Conservation (phyloP, 805 yeast species). For the Pichia nakasei region DNA sequence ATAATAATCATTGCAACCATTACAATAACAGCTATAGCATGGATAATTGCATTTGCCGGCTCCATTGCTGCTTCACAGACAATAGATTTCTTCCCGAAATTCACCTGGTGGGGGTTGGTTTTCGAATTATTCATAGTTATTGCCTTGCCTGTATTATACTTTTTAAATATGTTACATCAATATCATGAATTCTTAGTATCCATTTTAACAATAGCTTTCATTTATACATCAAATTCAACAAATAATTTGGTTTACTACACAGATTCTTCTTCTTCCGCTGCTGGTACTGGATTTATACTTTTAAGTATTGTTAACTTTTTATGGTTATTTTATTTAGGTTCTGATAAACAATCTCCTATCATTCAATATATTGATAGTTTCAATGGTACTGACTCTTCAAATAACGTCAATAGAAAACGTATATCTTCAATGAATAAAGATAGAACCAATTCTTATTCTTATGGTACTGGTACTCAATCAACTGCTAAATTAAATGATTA, state of each 20-base stretch:
- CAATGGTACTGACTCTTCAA: background rate
- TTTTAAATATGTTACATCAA: conserved; percentile 54
- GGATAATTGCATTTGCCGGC: conserved; percentile 87
- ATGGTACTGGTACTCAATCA: conserved; percentile 5
- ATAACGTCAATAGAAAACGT: background rate
- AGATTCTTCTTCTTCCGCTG: conserved; percentile 64
- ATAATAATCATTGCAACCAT: conserved; percentile 5
- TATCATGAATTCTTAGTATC: conserved; percentile 56
- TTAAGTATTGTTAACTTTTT: conserved; percentile 71
- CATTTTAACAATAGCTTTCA: conserved; percentile 58
- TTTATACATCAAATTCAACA: conserved; percentile 78
- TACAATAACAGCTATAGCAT: conserved; percentile 41
- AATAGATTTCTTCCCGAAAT: conserved; percentile 51
- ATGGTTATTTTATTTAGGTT: conserved; percentile 87
- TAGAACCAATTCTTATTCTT: background rate
- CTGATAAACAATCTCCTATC: conserved; percentile 81
- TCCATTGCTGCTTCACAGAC: conserved; percentile 50
- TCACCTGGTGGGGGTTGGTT: conserved; percentile 95
- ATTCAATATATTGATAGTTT: conserved; percentile 66
- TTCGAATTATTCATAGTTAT: conserved; percentile 60
- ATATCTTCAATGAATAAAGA: conserved; percentile 11
- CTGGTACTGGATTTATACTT: conserved; percentile 86
- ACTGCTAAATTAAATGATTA: conserved; percentile 1
- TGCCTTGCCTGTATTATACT: conserved; percentile 42
- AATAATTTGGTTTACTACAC: conserved; percentile 67